Conservation (phyloP, 2,329 filamentous ascomycete species). For the Diatrype stigma region DNA sequence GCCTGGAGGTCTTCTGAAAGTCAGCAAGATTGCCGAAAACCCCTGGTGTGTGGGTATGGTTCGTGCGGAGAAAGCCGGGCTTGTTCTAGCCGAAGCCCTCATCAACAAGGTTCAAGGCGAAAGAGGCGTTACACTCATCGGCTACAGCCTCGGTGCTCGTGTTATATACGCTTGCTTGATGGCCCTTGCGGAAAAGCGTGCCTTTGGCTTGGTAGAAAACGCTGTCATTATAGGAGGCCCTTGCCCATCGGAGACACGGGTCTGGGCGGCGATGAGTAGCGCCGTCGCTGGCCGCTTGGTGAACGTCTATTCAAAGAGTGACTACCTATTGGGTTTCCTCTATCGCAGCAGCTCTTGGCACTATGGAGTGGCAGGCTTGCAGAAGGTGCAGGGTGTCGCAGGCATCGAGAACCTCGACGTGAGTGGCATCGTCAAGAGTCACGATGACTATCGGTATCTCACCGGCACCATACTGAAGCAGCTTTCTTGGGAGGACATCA, state of each 20-base stretch:
- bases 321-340: slow-evolving; percentile 83
- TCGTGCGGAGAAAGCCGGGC: slow-evolving; percentile 67
- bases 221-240: slow-evolving; percentile 83
- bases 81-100: slow-evolving; percentile 73
- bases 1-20: slow-evolving; percentile 60
- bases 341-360: slow-evolving; percentile 80
- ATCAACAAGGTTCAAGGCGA: slow-evolving; percentile 81
- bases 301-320: slow-evolving; percentile 84
- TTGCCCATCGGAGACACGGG: slow-evolving; percentile 63
- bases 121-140: slow-evolving; percentile 73
- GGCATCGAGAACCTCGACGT: slow-evolving; percentile 66
- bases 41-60: slow-evolving; percentile 74
- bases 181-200: slow-evolving; percentile 69
- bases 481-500: slow-evolving; percentile 65
- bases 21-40: slow-evolving; percentile 75
- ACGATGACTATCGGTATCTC: slow-evolving; percentile 66
- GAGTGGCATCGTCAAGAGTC: slow-evolving; percentile 61
- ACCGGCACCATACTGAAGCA: slow-evolving; percentile 62
- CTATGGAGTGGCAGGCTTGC: slow-evolving; percentile 78
- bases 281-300: slow-evolving; percentile 81
- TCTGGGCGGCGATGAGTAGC: slow-evolving; percentile 74
- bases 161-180: slow-evolving; percentile 81
- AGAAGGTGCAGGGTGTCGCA: slow-evolving; percentile 64
- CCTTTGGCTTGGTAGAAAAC: slow-evolving; percentile 79
- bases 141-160: slow-evolving; percentile 76